Percentiles rank a stretch among this genome's conserved stretches.
phyloP scores from a whole-genome alignment of 306 rosid genomes.

The Cicer pinnatifidum region DNA sequence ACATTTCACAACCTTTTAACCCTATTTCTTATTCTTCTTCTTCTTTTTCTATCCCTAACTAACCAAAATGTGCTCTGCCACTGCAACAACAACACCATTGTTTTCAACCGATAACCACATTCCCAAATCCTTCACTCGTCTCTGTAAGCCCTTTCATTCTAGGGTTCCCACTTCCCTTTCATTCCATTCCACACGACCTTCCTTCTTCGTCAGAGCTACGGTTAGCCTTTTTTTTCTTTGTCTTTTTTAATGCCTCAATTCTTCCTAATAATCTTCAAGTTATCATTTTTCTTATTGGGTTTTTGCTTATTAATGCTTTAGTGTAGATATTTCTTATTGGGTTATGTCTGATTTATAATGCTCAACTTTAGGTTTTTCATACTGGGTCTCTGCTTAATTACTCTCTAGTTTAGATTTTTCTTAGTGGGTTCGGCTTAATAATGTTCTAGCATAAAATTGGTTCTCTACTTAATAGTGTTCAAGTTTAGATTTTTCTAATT shows the following conservation, averaged over 20 bases:
- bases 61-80: slow-evolving; percentile 51
- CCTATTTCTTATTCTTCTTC: neutral
- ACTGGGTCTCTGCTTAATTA: neutral
- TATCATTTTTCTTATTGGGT: slow-evolving; percentile 41
- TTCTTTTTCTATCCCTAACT: neutral
- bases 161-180: slow-evolving; percentile 55
- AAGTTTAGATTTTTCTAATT: slow-evolving; percentile 36
- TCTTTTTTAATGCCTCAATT: neutral
- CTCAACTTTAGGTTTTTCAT: slow-evolving; percentile 32
- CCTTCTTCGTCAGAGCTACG: slow-evolving; percentile 72
- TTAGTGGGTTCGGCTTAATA: slow-evolving; percentile 8
- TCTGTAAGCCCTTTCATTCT: slow-evolving; percentile 64
- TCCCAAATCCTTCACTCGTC: slow-evolving; percentile 71
- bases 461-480: slow-evolving; percentile 32
- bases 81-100: slow-evolving; percentile 67
- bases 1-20: neutral
- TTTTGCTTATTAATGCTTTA: slow-evolving; percentile 27
- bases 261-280: slow-evolving; percentile 17
- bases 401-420: slow-evolving; percentile 40
- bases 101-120: slow-evolving; percentile 50
- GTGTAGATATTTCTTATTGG: slow-evolving; percentile 30
- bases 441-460: slow-evolving; percentile 29
- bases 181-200: slow-evolving; percentile 49
- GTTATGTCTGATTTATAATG: neutral
- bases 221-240: slow-evolving; percentile 41